Conservation (phyloP, 2,329 filamentous ascomycete species). For the Metarhizium humberi region DNA sequence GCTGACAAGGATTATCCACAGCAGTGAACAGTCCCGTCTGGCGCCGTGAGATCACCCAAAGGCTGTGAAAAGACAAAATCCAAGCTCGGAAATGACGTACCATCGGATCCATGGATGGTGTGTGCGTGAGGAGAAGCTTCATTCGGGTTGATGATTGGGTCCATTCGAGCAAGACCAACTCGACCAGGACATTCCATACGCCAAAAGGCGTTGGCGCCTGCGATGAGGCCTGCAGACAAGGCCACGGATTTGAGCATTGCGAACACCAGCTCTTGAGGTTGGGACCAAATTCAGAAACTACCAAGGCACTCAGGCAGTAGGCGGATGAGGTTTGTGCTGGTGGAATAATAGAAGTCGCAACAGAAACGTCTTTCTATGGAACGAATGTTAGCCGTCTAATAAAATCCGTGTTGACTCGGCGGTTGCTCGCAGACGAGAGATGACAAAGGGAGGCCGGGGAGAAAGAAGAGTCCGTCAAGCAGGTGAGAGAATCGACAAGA, state of each 20-base stretch:
- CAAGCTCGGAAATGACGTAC: slow-evolving; percentile 40
- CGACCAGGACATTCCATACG: slow-evolving; percentile 75
- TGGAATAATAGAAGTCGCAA: background rate
- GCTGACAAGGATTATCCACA: background rate
- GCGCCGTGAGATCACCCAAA: background rate
- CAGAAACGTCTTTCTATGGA: background rate
- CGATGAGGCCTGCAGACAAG: slow-evolving; percentile 24
- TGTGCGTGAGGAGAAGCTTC: slow-evolving; percentile 58
- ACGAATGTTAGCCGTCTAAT: no score
- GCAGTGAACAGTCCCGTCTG: background rate
- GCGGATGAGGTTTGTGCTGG: background rate
- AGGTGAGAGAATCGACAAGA: background rate
- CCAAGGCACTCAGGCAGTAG: background rate
- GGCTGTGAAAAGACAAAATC: no score
- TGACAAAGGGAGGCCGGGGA: no score
- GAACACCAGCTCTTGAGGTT: slow-evolving; percentile 1
- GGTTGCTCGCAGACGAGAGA: no score
- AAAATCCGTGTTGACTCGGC: no score
- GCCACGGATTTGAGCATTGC: slow-evolving; percentile 25
- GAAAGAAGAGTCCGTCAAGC: background rate
- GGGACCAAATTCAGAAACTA: background rate
- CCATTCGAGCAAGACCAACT: slow-evolving; percentile 61
- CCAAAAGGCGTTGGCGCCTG: slow-evolving; percentile 63
- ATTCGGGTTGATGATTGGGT: slow-evolving; percentile 63
- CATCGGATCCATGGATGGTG: slow-evolving; percentile 63